phyloP scores from a whole-genome alignment of 306 rosid genomes.

The Begonia fuchsioides region DNA sequence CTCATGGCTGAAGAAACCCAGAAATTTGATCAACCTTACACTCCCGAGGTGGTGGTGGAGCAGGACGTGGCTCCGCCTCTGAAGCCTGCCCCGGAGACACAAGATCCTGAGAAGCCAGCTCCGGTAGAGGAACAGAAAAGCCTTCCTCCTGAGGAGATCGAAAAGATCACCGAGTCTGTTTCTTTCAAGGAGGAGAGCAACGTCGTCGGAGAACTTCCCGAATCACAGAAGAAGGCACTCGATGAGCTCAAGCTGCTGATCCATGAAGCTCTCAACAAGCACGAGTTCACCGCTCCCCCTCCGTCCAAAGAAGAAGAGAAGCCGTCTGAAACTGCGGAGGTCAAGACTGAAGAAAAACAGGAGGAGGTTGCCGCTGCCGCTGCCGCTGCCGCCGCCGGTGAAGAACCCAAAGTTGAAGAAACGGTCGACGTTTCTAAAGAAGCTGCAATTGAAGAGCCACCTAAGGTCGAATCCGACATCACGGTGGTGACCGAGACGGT shows the following conservation, averaged over 20 bases:
- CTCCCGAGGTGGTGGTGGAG: slow-evolving; percentile 21
- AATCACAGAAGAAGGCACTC: slow-evolving; percentile 63
- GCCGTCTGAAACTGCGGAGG: slow-evolving; percentile 4
- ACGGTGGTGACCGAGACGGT: slow-evolving; percentile 6
- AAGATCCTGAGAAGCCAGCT: slow-evolving; percentile 12
- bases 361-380: slow-evolving; percentile 1
- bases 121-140: slow-evolving; percentile 10
- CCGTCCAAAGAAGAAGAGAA: slow-evolving; percentile 26
- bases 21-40: slow-evolving; percentile 22
- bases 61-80: slow-evolving; percentile 4
- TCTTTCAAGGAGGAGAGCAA: slow-evolving; percentile 90
- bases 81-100: slow-evolving; percentile 1
- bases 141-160: slow-evolving; percentile 16
- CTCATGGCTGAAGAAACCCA: slow-evolving; percentile 63
- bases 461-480: not conserved
- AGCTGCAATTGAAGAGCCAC: slow-evolving; percentile 18
- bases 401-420: not conserved
- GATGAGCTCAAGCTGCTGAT: slow-evolving; percentile 54
- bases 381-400: not conserved
- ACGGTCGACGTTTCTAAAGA: slow-evolving; percentile 3
- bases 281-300: slow-evolving; percentile 35
- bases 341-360: slow-evolving; percentile 8
- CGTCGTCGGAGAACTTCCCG: slow-evolving; percentile 72
- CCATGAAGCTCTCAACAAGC: slow-evolving; percentile 66
- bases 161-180: slow-evolving; percentile 43